phyloP scores from a whole-genome alignment of 306 rosid species.

The Dalbergia cultrata region DNA sequence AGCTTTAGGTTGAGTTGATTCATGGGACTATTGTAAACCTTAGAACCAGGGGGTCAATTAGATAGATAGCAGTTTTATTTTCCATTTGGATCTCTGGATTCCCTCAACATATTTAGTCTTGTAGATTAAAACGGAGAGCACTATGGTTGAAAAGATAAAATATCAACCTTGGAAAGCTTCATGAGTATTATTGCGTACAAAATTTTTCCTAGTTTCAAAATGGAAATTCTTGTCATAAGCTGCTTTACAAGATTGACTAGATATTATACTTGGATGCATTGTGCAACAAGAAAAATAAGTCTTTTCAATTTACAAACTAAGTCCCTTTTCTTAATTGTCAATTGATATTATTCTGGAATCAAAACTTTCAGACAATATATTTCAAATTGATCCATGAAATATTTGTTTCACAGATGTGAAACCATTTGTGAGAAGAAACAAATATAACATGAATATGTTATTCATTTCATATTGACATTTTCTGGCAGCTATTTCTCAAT shows the following conservation, averaged over 20 bases:
- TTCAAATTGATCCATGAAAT: slow-evolving; percentile 16
- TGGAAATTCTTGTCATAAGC: slow-evolving; percentile 21
- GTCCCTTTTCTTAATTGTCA: background rate
- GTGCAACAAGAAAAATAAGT: background rate
- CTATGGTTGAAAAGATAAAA: slow-evolving; percentile 30
- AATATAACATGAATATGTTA: slow-evolving; percentile 15
- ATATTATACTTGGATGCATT: slow-evolving; percentile 5
- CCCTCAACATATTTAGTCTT: slow-evolving; percentile 11
- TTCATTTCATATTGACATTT: slow-evolving; percentile 14
- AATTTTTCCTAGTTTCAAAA: background rate
- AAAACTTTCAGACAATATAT: background rate
- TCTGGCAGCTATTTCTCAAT: slow-evolving; percentile 40
- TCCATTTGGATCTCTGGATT: slow-evolving; percentile 4
- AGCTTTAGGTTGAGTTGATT: no score
- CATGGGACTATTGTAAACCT: background rate
- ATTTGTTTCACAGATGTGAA: slow-evolving; percentile 10
- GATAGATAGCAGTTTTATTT: background rate
- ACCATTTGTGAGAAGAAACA: slow-evolving; percentile 25
- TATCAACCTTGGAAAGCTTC: slow-evolving; percentile 30
- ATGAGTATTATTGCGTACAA: slow-evolving; percentile 16
- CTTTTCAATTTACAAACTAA: background rate
- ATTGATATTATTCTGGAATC: slow-evolving; percentile 4
- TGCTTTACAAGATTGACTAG: slow-evolving; percentile 12
- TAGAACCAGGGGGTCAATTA: background rate
- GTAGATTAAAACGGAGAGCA: slow-evolving; percentile 15